Evolutionary conservation across 176 grass and related monocot species (phyloP), one percentile per base, ranked within the genome.

Genomic region (Elaeis guineensis): DNA sequence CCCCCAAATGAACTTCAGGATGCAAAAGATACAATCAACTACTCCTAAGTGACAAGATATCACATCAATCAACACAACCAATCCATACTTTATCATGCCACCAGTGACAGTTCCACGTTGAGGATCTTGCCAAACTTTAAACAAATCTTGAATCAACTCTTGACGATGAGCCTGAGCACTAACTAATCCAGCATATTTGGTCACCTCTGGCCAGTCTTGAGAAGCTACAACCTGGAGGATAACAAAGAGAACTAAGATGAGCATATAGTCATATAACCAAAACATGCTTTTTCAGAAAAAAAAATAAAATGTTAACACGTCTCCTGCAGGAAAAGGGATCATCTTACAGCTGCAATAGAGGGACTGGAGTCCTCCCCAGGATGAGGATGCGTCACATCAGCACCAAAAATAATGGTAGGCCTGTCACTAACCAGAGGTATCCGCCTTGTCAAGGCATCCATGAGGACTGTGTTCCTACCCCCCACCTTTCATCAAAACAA

Each of bases 201-300:
- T 96, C 22, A 96, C 77, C 77, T 96, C 92, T 7, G 92, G 92
- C 86, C 92, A 96, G 79, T 96, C 92, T 25, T 88, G 92, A 57
- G 92, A 90, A 2, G 92, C 87, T 51, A 96, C 92, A 69, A 96
- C 92, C 92, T 95, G 51, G 67, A 82, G 48, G 30, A 16, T 51
- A 59, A 58, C 25, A 62, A 51, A 59, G 1, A 44, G 35, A 44
- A 44, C 12, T 44, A 12, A 44, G 9, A 44, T 8, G 35, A 44
- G 35, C 2, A 44, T 44, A 44, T 14, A 14, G 8, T 35, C 35
- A 44, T 14, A 44, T 44, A 44, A 14, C 35, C 35, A 44, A 44
- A 44, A 44, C 35, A 14, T 30, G 1, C 3, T 14, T 12, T 44
- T 44, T 44, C 11, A 12, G 1, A 3, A 44, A 44, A 44, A 35